Conservation (phyloP, 208 protist genomes). For the Acanthamoeba comandoni region DNA sequence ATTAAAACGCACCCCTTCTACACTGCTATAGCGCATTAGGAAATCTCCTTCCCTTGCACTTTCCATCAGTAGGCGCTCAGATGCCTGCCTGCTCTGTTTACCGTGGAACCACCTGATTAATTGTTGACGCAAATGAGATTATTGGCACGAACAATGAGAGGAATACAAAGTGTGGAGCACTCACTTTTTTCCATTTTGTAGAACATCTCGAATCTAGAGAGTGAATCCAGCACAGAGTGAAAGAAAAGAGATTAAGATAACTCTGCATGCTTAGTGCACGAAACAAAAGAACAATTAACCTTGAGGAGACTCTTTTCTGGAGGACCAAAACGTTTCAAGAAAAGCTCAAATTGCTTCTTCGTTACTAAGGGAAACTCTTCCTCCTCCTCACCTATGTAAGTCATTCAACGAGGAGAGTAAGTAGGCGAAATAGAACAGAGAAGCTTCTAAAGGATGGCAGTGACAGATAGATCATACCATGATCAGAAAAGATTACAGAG, state of each 20-base stretch:
- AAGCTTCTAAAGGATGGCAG: not conserved
- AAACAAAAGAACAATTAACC: slow-evolving; percentile 26
- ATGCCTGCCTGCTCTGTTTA: slow-evolving; percentile 64
- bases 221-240: not conserved
- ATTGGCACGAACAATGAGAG: not conserved
- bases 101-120: slow-evolving; percentile 56
- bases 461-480: not conserved
- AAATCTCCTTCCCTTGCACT: slow-evolving; percentile 9
- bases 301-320: slow-evolving; percentile 9
- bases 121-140: not conserved
- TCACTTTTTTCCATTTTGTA: slow-evolving; percentile 60
- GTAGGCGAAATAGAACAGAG: not conserved
- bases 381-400: slow-evolving; percentile 45
- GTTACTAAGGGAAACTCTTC: slow-evolving; percentile 61
- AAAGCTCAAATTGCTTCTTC: slow-evolving; percentile 56
- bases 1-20: slow-evolving; percentile 13
- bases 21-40: slow-evolving; percentile 30
- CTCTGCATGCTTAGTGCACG: no score
- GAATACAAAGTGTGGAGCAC: not conserved
- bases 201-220: slow-evolving; percentile 27
- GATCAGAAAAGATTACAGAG: slow-evolving; percentile 63
- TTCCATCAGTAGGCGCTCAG: slow-evolving; percentile 54
- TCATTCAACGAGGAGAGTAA: not conserved
- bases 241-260: not conserved
- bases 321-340: slow-evolving; percentile 52